These are phyloP conservation scores for Fusarium austroafricanum DNA, from an alignment of 2,329 filamentous ascomycete genomes.

Conservation along the genomic window DNA sequence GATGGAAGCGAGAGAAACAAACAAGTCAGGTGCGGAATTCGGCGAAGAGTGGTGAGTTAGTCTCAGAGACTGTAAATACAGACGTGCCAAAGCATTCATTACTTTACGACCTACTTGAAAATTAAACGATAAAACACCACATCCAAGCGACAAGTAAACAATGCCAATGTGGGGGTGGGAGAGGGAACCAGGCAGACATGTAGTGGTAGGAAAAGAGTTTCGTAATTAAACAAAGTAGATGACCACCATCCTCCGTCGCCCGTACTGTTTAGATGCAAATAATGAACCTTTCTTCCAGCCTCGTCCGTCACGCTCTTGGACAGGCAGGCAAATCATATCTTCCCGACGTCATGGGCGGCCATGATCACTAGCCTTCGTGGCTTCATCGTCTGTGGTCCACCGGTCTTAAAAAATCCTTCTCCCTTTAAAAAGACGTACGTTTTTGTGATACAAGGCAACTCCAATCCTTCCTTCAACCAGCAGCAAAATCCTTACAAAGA, in stretches of 20 bases:
- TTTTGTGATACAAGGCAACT: slow-evolving; percentile 50
- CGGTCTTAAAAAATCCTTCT: slow-evolving; percentile 42
- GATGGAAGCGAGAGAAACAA: slow-evolving; percentile 15
- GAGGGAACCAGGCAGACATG: slow-evolving; percentile 13
- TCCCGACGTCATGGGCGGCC: slow-evolving; percentile 28
- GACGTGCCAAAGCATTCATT: slow-evolving; percentile 4
- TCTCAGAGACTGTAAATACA: not conserved
- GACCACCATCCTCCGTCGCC: slow-evolving; percentile 54
- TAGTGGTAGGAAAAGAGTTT: slow-evolving; percentile 50
- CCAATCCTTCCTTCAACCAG: slow-evolving; percentile 47
- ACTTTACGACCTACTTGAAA: slow-evolving; percentile 13
- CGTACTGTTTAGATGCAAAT: slow-evolving; percentile 50
- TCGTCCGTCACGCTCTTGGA: slow-evolving; percentile 36
- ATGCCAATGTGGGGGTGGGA: slow-evolving; percentile 17
- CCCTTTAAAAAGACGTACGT: slow-evolving; percentile 45
- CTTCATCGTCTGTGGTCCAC: slow-evolving; percentile 36
- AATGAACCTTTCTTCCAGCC: slow-evolving; percentile 37
- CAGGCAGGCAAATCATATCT: slow-evolving; percentile 32
- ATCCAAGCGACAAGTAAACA: slow-evolving; percentile 10
- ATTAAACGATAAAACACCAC: slow-evolving; percentile 22
- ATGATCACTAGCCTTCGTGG: slow-evolving; percentile 37
- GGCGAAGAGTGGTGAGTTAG: not conserved
- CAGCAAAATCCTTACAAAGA: slow-evolving; percentile 47
- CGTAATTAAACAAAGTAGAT: slow-evolving; percentile 66
- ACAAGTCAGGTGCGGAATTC: not conserved